phyloP scores from a whole-genome alignment of 495 filamentous ascomycete species.

The Xeromyces bisporus region DNA sequence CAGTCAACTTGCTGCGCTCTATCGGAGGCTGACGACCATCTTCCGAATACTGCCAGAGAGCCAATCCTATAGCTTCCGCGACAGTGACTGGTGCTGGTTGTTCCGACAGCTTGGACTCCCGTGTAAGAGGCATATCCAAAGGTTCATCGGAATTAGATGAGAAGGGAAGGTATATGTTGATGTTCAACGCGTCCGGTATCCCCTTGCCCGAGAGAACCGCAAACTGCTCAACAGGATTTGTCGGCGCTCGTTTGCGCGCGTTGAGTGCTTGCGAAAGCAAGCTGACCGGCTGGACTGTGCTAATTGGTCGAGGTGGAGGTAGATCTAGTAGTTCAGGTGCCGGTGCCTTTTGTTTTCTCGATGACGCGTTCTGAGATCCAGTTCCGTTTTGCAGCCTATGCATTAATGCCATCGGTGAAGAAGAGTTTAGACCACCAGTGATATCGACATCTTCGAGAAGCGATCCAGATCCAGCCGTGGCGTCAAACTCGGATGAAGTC shows the following conservation, averaged over 20 bases:
- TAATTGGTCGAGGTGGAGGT: conserved; percentile 81
- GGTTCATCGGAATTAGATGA: conserved; percentile 51
- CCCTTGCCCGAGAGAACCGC: conserved; percentile 76
- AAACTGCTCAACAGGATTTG: conserved; percentile 70
- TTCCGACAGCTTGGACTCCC: conserved; percentile 56
- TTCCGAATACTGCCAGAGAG: conserved; percentile 72
- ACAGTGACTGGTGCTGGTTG: conserved; percentile 56
- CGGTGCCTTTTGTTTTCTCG: conserved; percentile 41
- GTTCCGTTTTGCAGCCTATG: conserved; percentile 24
- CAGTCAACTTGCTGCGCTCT: conserved; percentile 50
- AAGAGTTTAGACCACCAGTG: conserved; percentile 23
- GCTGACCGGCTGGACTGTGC: conserved; percentile 64
- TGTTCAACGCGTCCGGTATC: conserved; percentile 60
- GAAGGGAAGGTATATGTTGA: conserved; percentile 80
- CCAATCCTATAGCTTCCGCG: conserved; percentile 76
- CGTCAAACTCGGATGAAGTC: conserved; percentile 52
- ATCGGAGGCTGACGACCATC: conserved; percentile 62
- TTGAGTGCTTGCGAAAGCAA: conserved; percentile 54
- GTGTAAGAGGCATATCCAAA: conserved; percentile 61
- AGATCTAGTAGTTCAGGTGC: conserved; percentile 54
- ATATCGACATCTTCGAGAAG: conserved; percentile 36
- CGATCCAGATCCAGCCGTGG: conserved; percentile 44
- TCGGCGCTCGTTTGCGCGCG: conserved; percentile 61
- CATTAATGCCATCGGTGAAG: conserved; percentile 28
- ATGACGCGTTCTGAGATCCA: conserved; percentile 29